Base-by-base conservation (phyloP, 177 flowering plant genomes). In the Vitis hybrid region DNA sequence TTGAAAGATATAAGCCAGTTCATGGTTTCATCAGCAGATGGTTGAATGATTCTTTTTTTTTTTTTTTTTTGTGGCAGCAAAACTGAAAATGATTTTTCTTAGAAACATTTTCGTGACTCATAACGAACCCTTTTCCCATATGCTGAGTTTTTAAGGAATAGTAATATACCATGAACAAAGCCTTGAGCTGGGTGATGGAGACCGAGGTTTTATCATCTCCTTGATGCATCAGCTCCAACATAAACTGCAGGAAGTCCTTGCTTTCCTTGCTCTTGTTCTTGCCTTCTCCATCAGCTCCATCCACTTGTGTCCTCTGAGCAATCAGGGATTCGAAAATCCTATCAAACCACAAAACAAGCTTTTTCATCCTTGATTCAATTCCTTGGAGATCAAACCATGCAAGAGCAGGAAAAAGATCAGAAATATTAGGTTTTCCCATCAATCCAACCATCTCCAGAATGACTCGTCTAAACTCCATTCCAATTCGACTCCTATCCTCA, bases 361-460 rank as follows among this genome's bases (percentile, higher is more conserved):
- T 68, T 40, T 66, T 80, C 32, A 63, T 35, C 3, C 52, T 11
- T 27, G 65, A 67, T 19, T 62, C 80, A 1, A 78, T 65, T 0
- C 83, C 82, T 60, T 83, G 83, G n/a, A 83, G 2, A 75, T 81
- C 82, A 17, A 81, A 71, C 56, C 69, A 19, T 3, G 76, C 68
- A 35, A 80, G 71, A 12, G 40, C 3, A 1, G 86, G 86, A 48
- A 74, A 80, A 24, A 80, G 9, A 64, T 83, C 82, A 0, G 84
- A 83, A 13, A 81, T 21, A 56, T 83, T 81, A 4, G 78, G 71
- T n/a, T 60, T 68, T 8, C 62, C 78, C 21, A 62, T 0, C 40
- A 74, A 14, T 14, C n/a, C 74, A 65, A 63, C 49, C 1, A 68
- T 2, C 15, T 70, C 73, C 2, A 1, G 13, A 46, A 74, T 48